Evolutionary conservation across 116 monocot genomes (phyloP), one percentile per base, ranked within the genome.

Genomic region (Phalaenopsis hybrid): DNA sequence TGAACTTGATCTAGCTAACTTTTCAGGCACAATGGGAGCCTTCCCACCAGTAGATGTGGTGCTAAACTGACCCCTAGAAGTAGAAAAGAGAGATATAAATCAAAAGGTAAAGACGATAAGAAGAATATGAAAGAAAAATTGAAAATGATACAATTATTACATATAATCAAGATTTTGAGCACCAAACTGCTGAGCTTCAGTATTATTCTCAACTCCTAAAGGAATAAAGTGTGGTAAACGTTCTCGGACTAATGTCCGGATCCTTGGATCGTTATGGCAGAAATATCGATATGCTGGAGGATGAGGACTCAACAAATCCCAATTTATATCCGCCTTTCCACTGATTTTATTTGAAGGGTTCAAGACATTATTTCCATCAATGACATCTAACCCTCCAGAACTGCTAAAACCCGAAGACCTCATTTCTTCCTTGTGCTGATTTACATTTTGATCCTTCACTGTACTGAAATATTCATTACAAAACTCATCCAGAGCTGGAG

Each of bases 401-500:
- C 79, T 76, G 65, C 81, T 83, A 74, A 79, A 63, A 77, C 28
- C 5, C 28, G 77, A 77, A 74, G 17, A 79, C 2, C 3, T 74
- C 46, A 46, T 33, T 50, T 77, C 70, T 61, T 86, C 81, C 63
- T 75, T 81, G n/a, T 49, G 41, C 65, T 79, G 88, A 68, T 63
- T 65, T 4, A 67, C 20, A 17, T 67, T 79, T 65, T 74, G 59
- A 57, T 80, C 80, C 43, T 92, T 85, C 10, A 13, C 17, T 23
- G 88, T 84, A 4, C 79, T 88, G 84, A 93, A 93, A 84, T 98
- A 95, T 43, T 98, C 98, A 44, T 93, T 83, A 81, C 98, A 98
- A 77, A 92, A 95, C 80, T 90, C 88, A 83, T 98, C 93, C 8
- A 95, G 77, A 75, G 90, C 98, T 65, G 95, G 98, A 68, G 98